These are phyloP conservation scores for Fusarium devonianum DNA, from an alignment of 2,329 filamentous ascomycete genomes.

Conservation along the genomic window DNA sequence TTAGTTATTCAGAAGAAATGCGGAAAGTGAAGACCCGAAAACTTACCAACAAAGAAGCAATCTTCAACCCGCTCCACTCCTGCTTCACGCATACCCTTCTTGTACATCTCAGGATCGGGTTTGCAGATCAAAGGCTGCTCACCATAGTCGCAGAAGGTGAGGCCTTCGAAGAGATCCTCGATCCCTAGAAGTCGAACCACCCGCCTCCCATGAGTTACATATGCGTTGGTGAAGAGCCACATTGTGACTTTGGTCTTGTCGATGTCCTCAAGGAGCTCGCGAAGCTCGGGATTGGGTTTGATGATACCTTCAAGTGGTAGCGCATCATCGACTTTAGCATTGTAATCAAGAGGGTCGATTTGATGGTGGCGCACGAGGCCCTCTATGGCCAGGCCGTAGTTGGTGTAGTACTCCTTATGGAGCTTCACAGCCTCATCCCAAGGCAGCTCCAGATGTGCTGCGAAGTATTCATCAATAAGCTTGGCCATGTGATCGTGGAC, in stretches of 20 bases:
- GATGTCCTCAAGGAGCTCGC: constrained; percentile 79
- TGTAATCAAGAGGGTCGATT: constrained; percentile 95
- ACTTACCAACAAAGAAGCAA: constrained; percentile 92
- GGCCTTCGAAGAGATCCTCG: constrained; percentile 90
- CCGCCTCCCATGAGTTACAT: constrained; percentile 83
- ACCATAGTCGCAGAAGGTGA: constrained; percentile 93
- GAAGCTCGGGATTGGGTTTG: constrained; percentile 76
- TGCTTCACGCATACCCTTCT: constrained; percentile 87
- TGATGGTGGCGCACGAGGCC: constrained; percentile 92
- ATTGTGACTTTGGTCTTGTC: constrained; percentile 83
- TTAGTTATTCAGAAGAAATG: too few species aligned
- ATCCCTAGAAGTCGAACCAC: constrained; percentile 83
- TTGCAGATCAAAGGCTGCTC: constrained; percentile 82
- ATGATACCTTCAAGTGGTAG: constrained; percentile 86
- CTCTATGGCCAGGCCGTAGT: constrained; percentile 97
- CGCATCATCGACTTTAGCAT: constrained; percentile 92
- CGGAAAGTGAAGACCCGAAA: neutral
- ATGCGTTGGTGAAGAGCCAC: constrained; percentile 98
- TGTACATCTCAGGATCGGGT: constrained; percentile 81
- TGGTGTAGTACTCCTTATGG: constrained; percentile 91
- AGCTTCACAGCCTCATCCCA: constrained; percentile 82
- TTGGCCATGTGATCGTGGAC: constrained; percentile 89
- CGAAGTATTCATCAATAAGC: constrained; percentile 73
- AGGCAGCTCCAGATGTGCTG: constrained; percentile 74
- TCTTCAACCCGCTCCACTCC: constrained; percentile 70